Base-by-base conservation (phyloP, 2,329 filamentous ascomycete genomes). In the Hawksworthiomyces lignivorus region DNA sequence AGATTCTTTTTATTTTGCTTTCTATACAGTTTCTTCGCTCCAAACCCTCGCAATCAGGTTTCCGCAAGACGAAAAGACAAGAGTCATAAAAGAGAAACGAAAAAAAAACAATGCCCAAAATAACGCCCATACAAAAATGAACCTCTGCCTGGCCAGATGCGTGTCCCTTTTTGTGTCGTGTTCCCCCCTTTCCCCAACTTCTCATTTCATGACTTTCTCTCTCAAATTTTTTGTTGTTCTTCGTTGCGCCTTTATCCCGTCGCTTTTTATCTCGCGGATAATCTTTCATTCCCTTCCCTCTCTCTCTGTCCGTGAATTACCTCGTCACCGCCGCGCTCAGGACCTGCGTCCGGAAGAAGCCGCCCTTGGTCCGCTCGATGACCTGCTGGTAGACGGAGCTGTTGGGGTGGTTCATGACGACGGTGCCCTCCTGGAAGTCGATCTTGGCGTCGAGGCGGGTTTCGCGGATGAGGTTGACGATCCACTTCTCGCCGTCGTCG, bases 401-500 rank as follows among this genome's bases (percentile, higher is more conserved):
- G 49, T 92, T 90, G 39, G 90, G 92, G 70, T 98, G 92, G 73
- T 98, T 97, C 90, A 98, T 98, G 55, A 97, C 81, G 40, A 98
- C 92, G 41, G 92, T 97, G 60, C 92, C 92, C 68, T 94, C 87
- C 73, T 97, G 87, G 72, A 94, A 96, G 70, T 98, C 92, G 62
- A 97, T 97, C 80, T 98, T 98, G 58, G 92, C 92, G 61, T 98
- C 92, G 50, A 98, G 85, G 49, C 89, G 80, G 19, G 92, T 98
- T 68, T 98, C 92, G 50, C 92, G 84, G 68, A 98, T 98, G 51
- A 98, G 77, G 73, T 98, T 98, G 56, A 98, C 92, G 59, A 98
- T 98, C 92, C 92, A 98, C 75, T 98, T 98, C 80, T 98, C 92
- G 57, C 92, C 92, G 59, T 97, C 92, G 60, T 94, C 87, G 56